phyloP scores from a whole-genome alignment of 108 stramenopile genomes.

The Aurantiochytrium sp. region DNA sequence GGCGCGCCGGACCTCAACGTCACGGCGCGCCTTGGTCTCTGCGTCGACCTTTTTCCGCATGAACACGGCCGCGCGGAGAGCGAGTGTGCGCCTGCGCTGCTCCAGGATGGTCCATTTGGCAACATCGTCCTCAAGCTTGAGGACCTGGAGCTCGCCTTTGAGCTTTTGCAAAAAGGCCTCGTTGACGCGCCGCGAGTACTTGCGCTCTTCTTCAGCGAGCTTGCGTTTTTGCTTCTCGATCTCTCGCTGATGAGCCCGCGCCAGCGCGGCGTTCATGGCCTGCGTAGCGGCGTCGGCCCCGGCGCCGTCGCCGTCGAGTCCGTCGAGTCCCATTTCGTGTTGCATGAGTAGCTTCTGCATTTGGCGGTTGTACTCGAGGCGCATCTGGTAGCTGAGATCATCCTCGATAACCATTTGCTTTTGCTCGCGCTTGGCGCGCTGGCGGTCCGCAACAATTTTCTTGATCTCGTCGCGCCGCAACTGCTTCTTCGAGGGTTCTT shows the following conservation, averaged over 20 bases:
- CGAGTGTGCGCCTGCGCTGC: neutral
- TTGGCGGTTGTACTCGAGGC: neutral
- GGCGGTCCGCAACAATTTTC: neutral
- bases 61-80: neutral
- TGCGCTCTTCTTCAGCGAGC: neutral
- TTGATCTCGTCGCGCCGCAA: conserved; percentile 20
- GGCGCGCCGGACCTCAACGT: neutral
- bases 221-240: neutral
- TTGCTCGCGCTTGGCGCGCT: conserved; percentile 3
- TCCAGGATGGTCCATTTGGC: neutral
- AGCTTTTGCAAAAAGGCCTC: neutral
- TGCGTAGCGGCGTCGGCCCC: neutral
- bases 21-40: neutral
- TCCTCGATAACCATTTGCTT: conserved; percentile 2
- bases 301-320: neutral
- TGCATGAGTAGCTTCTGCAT: conserved; percentile 22
- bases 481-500: neutral
- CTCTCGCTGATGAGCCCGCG: conserved; percentile 7
- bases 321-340: neutral
- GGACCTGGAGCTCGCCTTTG: neutral
- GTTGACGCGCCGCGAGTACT: neutral
- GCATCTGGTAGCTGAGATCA: neutral
- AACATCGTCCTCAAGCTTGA: neutral
- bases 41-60: neutral
- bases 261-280: neutral